Conservation (phyloP, 2,329 filamentous ascomycete genomes). For the Colletotrichum musicola region DNA sequence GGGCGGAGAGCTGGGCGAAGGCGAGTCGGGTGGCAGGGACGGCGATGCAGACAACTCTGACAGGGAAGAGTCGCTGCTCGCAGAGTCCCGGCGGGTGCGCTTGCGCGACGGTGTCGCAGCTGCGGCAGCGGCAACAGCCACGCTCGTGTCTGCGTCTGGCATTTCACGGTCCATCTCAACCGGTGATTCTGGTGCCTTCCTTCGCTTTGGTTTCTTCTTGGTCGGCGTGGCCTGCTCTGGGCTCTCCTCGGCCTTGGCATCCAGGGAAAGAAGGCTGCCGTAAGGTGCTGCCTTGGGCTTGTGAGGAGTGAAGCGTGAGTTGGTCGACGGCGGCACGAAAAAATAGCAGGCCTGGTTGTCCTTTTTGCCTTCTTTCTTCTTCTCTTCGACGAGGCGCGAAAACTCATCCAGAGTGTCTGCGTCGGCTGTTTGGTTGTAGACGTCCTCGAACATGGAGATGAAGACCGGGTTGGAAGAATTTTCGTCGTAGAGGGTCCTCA, state of each 20-base stretch:
- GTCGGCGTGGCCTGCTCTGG: conserved; percentile 30
- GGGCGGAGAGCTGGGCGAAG: conserved; percentile 47
- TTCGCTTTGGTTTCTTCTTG: conserved; percentile 20
- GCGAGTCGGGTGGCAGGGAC: conserved; percentile 50
- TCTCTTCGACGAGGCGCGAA: conserved; percentile 61
- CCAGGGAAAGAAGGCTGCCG: conserved; percentile 58
- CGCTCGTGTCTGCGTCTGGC: neutral
- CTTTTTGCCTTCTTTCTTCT: conserved; percentile 69
- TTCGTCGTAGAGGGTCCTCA: conserved; percentile 72
- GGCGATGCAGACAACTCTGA: conserved; percentile 49
- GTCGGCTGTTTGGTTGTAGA: conserved; percentile 70
- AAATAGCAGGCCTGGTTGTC: conserved; percentile 65
- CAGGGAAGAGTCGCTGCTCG: conserved; percentile 58
- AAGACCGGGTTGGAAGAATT: conserved; percentile 64
- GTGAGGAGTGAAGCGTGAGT: conserved; percentile 56
- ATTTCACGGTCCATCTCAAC: conserved; percentile 23
- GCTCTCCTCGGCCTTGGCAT: conserved; percentile 43
- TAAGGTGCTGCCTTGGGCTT: conserved; percentile 64
- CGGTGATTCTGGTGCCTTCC: conserved; percentile 31
- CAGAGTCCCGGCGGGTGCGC: conserved; percentile 52
- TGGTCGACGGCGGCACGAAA: conserved; percentile 64
- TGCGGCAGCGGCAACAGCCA: neutral
- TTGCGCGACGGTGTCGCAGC: conserved; percentile 51
- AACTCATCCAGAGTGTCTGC: conserved; percentile 65
- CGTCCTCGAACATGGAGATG: conserved; percentile 68